Evolutionary conservation across 441 rosid genomes (phyloP).

Genomic region (Macaranga tanarius): DNA sequence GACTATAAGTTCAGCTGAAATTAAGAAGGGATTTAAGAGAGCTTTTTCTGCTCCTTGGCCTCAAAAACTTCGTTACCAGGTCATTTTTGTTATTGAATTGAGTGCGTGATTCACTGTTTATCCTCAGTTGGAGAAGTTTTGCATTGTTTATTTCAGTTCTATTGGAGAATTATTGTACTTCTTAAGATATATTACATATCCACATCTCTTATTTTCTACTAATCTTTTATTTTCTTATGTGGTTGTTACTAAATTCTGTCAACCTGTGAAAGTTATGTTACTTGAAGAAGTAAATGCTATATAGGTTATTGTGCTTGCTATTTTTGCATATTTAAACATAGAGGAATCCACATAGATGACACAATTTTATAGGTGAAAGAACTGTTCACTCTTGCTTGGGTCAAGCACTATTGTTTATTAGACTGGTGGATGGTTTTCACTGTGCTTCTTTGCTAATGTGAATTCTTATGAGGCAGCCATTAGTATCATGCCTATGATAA

Average conservation of each 20-base stretch:
- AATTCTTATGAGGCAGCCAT: neutral
- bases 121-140: neutral
- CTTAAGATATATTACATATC: neutral
- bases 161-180: neutral
- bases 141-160: neutral
- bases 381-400: neutral
- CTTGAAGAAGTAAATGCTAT: neutral
- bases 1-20: slow-evolving; percentile 57
- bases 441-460: slow-evolving; percentile 5
- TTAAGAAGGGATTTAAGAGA: slow-evolving; percentile 78
- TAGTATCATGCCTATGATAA: neutral
- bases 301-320: neutral
- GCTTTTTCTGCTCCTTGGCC: slow-evolving; percentile 83
- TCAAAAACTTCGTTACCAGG: slow-evolving; percentile 84
- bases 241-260: no score
- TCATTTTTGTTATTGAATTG: slow-evolving; percentile 23
- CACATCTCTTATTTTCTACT: no score
- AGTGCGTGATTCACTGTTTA: neutral
- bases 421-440: neutral
- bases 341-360: neutral
- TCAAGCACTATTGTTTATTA: neutral
- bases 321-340: neutral
- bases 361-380: neutral
- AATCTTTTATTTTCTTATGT: no score
- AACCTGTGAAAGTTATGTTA: no score